These are phyloP conservation scores for Kluyveromyces starmeri DNA, from an alignment of 805 yeast species.

Conservation along the genomic window DNA sequence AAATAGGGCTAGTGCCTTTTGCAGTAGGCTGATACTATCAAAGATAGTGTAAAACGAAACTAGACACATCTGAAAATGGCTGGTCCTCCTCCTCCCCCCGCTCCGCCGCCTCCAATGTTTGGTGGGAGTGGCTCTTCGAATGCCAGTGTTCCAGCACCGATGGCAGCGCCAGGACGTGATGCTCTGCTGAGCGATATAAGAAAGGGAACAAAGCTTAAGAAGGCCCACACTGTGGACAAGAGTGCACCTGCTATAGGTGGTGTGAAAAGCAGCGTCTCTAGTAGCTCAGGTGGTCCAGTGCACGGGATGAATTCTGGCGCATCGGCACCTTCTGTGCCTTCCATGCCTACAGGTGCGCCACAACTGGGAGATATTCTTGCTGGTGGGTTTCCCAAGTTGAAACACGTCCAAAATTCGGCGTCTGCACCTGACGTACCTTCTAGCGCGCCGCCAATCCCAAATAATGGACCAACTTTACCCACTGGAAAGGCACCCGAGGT, in stretches of 20 bases:
- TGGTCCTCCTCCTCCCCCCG: slow-evolving; percentile 46
- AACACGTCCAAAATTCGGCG: slow-evolving; percentile 31
- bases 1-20: too few species aligned
- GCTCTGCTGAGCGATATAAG: slow-evolving; percentile 76
- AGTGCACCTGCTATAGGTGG: slow-evolving; percentile 48
- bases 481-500: slow-evolving; percentile 14
- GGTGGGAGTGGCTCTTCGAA: slow-evolving; percentile 18
- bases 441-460: slow-evolving; percentile 27
- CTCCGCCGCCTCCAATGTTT: slow-evolving; percentile 40
- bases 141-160: slow-evolving; percentile 26
- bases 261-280: slow-evolving; percentile 9
- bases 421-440: slow-evolving; percentile 33
- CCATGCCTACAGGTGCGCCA: slow-evolving; percentile 24
- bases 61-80: too few species aligned
- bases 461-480: slow-evolving; percentile 21
- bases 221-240: slow-evolving; percentile 59
- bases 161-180: slow-evolving; percentile 34
- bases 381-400: slow-evolving; percentile 70
- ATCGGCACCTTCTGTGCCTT: slow-evolving; percentile 25
- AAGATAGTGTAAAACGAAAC: too few species aligned
- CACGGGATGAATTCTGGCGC: slow-evolving; percentile 8
- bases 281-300: slow-evolving; percentile 17
- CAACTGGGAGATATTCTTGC: slow-evolving; percentile 36
- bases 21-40: too few species aligned
- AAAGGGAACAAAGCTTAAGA: slow-evolving; percentile 53